These are phyloP conservation scores for Sinapis alba DNA, from an alignment of 441 rosid species.

Conservation along the genomic window DNA sequence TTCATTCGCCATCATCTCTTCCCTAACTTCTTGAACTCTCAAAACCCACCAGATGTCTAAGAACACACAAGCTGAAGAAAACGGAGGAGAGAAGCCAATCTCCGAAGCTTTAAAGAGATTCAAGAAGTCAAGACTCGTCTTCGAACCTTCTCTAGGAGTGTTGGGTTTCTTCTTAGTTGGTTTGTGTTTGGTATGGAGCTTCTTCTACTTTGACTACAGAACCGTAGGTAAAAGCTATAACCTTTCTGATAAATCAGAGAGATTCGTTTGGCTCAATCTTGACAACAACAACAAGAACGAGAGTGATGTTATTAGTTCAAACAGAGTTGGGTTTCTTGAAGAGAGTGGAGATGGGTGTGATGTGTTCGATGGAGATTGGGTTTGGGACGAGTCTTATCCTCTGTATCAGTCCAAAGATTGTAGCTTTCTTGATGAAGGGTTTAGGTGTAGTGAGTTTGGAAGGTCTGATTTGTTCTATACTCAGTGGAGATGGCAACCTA, in stretches of 20 bases:
- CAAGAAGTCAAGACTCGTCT: conserved; percentile 57
- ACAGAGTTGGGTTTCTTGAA: conserved; percentile 60
- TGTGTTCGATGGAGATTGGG: conserved; percentile 91
- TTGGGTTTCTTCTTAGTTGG: conserved; percentile 66
- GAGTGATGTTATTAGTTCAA: neutral
- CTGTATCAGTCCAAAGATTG: conserved; percentile 85
- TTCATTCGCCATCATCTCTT: conserved; percentile 14
- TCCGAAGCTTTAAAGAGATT: conserved; percentile 56
- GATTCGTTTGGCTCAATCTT: conserved; percentile 60
- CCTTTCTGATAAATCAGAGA: conserved; percentile 51
- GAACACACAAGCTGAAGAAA: conserved; percentile 23
- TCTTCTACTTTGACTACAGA: conserved; percentile 76
- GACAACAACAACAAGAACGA: conserved; percentile 14
- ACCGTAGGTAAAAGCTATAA: conserved; percentile 49
- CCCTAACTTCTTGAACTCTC: neutral
- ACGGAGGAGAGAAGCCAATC: conserved; percentile 35
- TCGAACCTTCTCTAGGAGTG: conserved; percentile 75
- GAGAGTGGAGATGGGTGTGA: conserved; percentile 65
- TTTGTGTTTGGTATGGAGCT: conserved; percentile 58
- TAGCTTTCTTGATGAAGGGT: conserved; percentile 74
- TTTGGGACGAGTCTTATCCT: conserved; percentile 91
- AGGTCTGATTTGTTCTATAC: conserved; percentile 87
- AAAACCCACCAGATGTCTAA: conserved; percentile 32
- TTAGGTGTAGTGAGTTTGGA: conserved; percentile 86
- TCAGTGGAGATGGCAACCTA: conserved; percentile 99